Percentiles rank a stretch among this genome's conserved stretches.
These are phyloP conservation scores for Tinospora cordifolia DNA, from an alignment of 164 flowering plant genomes.

Conservation along the genomic window DNA sequence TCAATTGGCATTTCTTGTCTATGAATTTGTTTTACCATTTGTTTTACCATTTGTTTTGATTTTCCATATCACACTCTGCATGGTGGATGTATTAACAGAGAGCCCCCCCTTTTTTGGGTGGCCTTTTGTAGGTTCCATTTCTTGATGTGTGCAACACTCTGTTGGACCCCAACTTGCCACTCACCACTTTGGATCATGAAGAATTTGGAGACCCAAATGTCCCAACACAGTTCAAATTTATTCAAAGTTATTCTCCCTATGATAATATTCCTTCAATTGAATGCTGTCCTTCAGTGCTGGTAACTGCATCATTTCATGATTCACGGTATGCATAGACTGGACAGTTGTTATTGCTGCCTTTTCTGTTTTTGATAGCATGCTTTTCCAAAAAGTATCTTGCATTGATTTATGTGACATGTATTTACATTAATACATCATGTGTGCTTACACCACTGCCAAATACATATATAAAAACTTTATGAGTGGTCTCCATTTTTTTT, in stretches of 20 bases:
- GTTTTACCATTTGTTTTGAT: too few relatives aligned
- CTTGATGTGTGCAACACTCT: slow-evolving; percentile 86
- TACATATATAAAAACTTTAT: slow-evolving; percentile 6
- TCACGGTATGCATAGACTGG: slow-evolving; percentile 43
- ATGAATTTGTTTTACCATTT: too few relatives aligned
- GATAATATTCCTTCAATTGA: slow-evolving; percentile 50
- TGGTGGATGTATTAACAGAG: too few relatives aligned
- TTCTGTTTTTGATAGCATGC: background rate
- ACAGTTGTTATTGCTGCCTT: background rate
- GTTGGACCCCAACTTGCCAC: slow-evolving; percentile 75
- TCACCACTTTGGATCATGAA: slow-evolving; percentile 74
- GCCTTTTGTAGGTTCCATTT: slow-evolving; percentile 75
- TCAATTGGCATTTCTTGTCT: background rate
- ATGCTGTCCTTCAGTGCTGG: slow-evolving; percentile 67
- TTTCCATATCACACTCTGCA: too few relatives aligned
- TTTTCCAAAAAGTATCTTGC: background rate
- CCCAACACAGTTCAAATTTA: slow-evolving; percentile 39
- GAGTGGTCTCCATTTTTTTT: slow-evolving; percentile 5
- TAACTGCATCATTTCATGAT: slow-evolving; percentile 66
- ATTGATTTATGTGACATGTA: background rate
- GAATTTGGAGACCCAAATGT: slow-evolving; percentile 85
- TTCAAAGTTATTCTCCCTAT: slow-evolving; percentile 68
- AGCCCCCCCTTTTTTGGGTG: background rate
- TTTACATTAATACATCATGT: background rate
- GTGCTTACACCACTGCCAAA: background rate